Conservation (phyloP, 164 flowering plant species). For the Aristolochia contorta region DNA sequence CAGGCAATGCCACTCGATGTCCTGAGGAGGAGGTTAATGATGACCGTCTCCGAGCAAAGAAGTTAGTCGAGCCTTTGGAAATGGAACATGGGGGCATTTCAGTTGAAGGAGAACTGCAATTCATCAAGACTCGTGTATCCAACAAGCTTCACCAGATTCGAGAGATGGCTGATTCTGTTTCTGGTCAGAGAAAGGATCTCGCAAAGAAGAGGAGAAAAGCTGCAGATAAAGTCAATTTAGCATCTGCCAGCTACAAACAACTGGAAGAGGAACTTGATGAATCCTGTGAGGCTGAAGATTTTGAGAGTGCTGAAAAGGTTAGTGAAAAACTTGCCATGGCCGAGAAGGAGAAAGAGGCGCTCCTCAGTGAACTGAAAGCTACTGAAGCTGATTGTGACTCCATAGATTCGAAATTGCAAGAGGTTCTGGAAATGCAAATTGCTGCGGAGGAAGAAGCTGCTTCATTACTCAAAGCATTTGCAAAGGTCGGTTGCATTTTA, state of each 20-base stretch:
- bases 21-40: background rate
- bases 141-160: conserved; percentile 34
- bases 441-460: conserved; percentile 62
- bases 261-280: conserved; percentile 61
- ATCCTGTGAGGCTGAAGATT: conserved; percentile 76
- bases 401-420: conserved; percentile 46
- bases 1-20: too few species aligned
- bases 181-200: conserved; percentile 41
- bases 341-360: conserved; percentile 37
- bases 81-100: conserved; percentile 1
- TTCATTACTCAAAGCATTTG: conserved; percentile 34
- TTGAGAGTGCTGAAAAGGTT: conserved; percentile 65
- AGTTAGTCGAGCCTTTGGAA: background rate
- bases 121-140: conserved; percentile 24
- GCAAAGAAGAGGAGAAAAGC: conserved; percentile 51
- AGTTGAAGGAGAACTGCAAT: conserved; percentile 25
- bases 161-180: conserved; percentile 28
- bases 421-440: conserved; percentile 45
- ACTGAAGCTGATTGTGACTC: conserved; percentile 52
- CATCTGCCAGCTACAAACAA: conserved; percentile 29
- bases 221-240: conserved; percentile 27
- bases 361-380: conserved; percentile 27
- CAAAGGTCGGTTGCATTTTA: conserved; percentile 25
- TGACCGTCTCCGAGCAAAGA: background rate
- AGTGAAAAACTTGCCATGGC: conserved; percentile 56